phyloP scores from a whole-genome alignment of 306 rosid genomes.

The Prunus davidiana region DNA sequence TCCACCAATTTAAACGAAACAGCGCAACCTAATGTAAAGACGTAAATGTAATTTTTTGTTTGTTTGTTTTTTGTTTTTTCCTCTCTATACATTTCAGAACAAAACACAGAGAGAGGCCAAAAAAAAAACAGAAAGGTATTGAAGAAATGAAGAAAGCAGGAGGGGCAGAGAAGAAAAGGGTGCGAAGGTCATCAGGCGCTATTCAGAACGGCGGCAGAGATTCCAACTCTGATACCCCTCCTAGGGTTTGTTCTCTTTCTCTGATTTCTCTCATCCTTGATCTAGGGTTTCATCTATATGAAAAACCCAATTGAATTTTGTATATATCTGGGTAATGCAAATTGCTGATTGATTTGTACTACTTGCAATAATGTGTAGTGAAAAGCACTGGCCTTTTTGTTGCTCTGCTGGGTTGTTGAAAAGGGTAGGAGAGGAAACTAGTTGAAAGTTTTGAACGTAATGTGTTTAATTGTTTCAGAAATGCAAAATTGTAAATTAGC shows the following conservation, averaged over 20 bases:
- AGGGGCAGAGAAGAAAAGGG: constrained; percentile 92
- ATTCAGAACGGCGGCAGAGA: constrained; percentile 67
- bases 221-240: constrained; percentile 79
- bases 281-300: constrained; percentile 32
- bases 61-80: not conserved
- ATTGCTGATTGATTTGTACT: not conserved
- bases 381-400: not conserved
- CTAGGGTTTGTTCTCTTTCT: constrained; percentile 55
- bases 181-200: constrained; percentile 71
- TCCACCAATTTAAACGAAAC: not conserved
- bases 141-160: constrained; percentile 77
- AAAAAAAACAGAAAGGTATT: not conserved
- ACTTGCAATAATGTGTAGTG: not conserved
- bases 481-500: not conserved
- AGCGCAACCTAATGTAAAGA: not conserved
- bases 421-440: not conserved
- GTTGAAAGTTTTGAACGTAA: not conserved
- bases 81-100: not conserved
- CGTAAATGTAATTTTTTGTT: not conserved
- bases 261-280: constrained; percentile 26
- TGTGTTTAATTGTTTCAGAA: not conserved
- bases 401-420: not conserved
- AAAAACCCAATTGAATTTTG: not conserved
- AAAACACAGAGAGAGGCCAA: not conserved
- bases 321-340: not conserved